Conservation (phyloP, 1,284 basidiomycete genomes). For the Takashimella koratensis region DNA sequence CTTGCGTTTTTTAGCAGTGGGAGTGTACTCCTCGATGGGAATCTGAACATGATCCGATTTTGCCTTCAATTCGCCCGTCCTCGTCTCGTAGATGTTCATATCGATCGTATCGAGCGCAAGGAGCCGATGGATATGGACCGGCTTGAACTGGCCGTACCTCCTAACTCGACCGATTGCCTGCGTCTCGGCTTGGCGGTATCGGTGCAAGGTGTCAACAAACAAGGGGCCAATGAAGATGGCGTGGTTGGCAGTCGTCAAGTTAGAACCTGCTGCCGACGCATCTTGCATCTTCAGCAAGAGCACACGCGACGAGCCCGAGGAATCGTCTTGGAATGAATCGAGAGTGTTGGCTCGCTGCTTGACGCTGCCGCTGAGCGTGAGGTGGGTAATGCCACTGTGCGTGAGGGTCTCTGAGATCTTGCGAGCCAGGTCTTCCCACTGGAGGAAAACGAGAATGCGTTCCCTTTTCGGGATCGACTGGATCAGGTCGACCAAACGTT, state of each 20-base stretch:
- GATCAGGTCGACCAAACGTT: constrained; percentile 76
- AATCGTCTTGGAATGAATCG: constrained; percentile 73
- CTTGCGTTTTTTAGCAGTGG: neutral
- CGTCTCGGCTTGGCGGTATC: constrained; percentile 80
- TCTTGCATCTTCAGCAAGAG: constrained; percentile 87
- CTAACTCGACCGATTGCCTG: constrained; percentile 86
- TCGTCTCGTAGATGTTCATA: constrained; percentile 58
- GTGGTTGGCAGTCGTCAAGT: constrained; percentile 88
- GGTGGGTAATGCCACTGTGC: constrained; percentile 67
- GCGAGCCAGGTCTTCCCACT: constrained; percentile 86
- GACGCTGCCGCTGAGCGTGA: constrained; percentile 77
- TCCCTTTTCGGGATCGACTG: constrained; percentile 73
- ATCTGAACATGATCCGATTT: constrained; percentile 38
- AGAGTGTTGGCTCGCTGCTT: constrained; percentile 72
- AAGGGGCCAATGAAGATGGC: constrained; percentile 91
- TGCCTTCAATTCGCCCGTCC: constrained; percentile 22
- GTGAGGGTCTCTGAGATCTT: constrained; percentile 81
- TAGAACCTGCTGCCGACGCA: constrained; percentile 87
- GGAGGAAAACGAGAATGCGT: constrained; percentile 84
- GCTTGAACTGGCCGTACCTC: constrained; percentile 76
- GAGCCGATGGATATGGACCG: constrained; percentile 76
- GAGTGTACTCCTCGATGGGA: constrained; percentile 23
- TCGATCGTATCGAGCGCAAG: constrained; percentile 81
- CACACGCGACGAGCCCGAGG: constrained; percentile 59
- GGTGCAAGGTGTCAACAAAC: constrained; percentile 69